Percentiles rank a stretch among this genome's conserved stretches.
Conservation (phyloP, 805 yeast genomes). For the Teunomyces stri region DNA sequence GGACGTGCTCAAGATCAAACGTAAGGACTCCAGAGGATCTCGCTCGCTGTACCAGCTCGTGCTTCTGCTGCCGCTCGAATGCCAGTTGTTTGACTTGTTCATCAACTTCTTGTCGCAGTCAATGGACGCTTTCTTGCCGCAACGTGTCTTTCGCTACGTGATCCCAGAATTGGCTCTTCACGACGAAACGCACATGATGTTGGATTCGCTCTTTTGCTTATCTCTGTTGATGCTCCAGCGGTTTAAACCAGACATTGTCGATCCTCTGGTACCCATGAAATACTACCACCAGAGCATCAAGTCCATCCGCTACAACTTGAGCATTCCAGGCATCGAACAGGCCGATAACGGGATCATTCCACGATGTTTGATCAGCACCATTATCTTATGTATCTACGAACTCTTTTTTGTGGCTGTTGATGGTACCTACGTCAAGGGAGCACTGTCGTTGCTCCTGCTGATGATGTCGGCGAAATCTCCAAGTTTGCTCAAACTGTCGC, state of each 20-base stretch:
- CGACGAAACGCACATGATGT: slow-evolving; percentile 39
- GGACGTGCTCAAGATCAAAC: slow-evolving; percentile 18
- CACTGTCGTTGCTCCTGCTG: slow-evolving; percentile 31
- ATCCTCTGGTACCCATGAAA: slow-evolving; percentile 30
- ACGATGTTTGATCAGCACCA: slow-evolving; percentile 37
- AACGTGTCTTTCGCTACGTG: slow-evolving; percentile 27
- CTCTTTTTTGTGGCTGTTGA: slow-evolving; percentile 37
- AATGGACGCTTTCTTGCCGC: slow-evolving; percentile 32
- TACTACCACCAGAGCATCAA: slow-evolving; percentile 37
- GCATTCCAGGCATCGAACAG: slow-evolving; percentile 21
- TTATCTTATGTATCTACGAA: slow-evolving; percentile 37
- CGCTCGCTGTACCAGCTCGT: slow-evolving; percentile 10
- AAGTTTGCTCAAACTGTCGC: slow-evolving; percentile 25
- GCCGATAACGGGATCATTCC: slow-evolving; percentile 28
- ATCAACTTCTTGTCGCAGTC: slow-evolving; percentile 25
- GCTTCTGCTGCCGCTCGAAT: slow-evolving; percentile 23
- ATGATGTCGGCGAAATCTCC: slow-evolving; percentile 19
- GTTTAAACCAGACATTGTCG: slow-evolving; percentile 23
- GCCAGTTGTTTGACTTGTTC: slow-evolving; percentile 33
- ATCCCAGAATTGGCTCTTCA: slow-evolving; percentile 35
- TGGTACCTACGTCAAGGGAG: slow-evolving; percentile 38
- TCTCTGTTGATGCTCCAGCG: slow-evolving; percentile 36
- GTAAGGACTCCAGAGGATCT: background rate
- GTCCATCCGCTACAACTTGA: slow-evolving; percentile 30
- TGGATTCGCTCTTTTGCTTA: slow-evolving; percentile 35